Percentiles rank a stretch among this genome's conserved stretches.
Evolutionary conservation across 129 eudicot species (phyloP).

Genomic region (Ambrosia artemisiifolia): DNA sequence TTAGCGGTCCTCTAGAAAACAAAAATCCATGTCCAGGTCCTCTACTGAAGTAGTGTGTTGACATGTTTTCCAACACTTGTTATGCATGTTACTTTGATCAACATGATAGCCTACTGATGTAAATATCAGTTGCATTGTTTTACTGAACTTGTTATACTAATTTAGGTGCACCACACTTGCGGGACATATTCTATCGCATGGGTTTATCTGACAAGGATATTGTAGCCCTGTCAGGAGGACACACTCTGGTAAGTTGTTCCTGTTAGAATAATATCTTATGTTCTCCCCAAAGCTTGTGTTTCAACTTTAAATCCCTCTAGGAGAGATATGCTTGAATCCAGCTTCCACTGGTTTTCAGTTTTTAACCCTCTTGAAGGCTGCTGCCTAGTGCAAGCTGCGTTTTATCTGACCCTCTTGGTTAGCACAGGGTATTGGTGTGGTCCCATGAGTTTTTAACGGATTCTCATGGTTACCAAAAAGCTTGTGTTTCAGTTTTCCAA

Average conservation of each 20-base stretch:
- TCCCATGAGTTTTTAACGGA: no score
- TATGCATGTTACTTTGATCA: neutral
- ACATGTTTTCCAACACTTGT: neutral
- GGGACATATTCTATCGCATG: conserved; percentile 90
- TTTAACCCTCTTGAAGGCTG: no score
- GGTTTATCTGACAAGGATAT: conserved; percentile 93
- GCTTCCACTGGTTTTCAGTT: no score
- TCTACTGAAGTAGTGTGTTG: no score
- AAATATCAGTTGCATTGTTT: conserved; percentile 15
- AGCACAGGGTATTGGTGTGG: no score
- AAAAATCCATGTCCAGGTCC: neutral
- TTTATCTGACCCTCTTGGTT: no score
- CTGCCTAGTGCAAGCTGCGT: no score
- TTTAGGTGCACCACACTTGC: conserved; percentile 79
- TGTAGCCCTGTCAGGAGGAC: conserved; percentile 96
- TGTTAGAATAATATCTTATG: conserved; percentile 10
- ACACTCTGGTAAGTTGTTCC: conserved; percentile 71
- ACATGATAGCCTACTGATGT: neutral
- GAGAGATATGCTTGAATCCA: no score
- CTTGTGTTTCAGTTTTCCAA: neutral
- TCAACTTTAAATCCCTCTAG: neutral
- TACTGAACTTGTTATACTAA: conserved; percentile 13
- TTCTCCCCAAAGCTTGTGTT: neutral
- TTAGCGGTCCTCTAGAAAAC: neutral
- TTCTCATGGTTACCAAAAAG: neutral